A percentile compares a stretch with the other conserved stretches of the same genome.
phyloP scores from a whole-genome alignment of 2,329 filamentous ascomycete species.

The Colletotrichum sp. region DNA sequence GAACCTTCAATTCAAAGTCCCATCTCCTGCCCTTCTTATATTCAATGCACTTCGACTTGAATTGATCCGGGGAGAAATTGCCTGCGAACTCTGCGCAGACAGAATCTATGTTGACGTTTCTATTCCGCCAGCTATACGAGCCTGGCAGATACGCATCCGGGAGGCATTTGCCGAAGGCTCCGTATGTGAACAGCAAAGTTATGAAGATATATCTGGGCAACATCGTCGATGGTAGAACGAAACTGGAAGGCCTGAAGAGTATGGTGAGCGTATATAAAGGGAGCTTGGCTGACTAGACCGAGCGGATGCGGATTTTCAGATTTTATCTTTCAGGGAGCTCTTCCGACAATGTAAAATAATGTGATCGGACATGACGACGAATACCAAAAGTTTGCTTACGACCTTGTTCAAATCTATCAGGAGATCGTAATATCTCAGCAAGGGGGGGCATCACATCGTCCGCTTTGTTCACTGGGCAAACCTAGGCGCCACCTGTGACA shows the following conservation, averaged over 20 bases:
- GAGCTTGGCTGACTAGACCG: fast-evolving
- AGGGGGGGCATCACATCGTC: no score
- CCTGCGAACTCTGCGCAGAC: background rate
- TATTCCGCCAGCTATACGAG: background rate
- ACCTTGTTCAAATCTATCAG: no score
- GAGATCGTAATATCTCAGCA: no score
- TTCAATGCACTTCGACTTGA: background rate
- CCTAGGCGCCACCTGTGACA: no score
- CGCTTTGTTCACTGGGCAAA: no score
- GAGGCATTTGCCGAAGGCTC: fast-evolving
- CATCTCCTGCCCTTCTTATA: background rate
- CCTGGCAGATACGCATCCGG: background rate
- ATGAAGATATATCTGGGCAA: fast-evolving
- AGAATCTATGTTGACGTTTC: background rate
- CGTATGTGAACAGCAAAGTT: fast-evolving
- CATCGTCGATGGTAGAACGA: fast-evolving
- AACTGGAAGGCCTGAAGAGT: fast-evolving
- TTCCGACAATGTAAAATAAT: fast-evolving
- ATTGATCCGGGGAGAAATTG: background rate
- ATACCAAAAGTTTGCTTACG: no score
- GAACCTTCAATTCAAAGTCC: background rate
- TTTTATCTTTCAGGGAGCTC: fast-evolving
- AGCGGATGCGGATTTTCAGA: fast-evolving
- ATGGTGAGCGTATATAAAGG: background rate
- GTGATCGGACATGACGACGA: fast-evolving